phyloP scores from a whole-genome alignment of 768 basidiomycete species.

The Boletus tomentosulus region DNA sequence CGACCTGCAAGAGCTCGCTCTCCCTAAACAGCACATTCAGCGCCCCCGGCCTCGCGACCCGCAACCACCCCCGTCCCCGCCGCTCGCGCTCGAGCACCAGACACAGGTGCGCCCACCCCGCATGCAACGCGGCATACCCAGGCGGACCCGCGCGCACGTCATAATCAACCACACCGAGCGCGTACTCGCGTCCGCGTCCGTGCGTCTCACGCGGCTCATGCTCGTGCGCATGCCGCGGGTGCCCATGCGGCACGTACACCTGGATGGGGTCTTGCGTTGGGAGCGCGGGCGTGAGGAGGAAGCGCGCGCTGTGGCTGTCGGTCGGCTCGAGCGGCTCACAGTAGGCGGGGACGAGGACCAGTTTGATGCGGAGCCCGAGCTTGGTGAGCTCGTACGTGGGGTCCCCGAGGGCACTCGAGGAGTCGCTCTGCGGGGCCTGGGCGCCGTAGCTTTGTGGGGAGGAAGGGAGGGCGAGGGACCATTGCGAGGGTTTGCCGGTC shows the following conservation, averaged over 20 bases:
- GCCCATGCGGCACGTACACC: slow-evolving; percentile 8
- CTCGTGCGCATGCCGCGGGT: neutral
- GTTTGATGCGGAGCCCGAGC: slow-evolving; percentile 15
- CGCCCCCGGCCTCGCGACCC: slow-evolving; percentile 19
- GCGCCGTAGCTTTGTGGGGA: slow-evolving; percentile 18
- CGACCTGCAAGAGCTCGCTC: slow-evolving; percentile 18
- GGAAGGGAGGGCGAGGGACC: slow-evolving; percentile 22
- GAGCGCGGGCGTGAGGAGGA: slow-evolving; percentile 19
- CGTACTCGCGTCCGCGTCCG: slow-evolving; percentile 14
- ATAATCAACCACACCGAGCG: slow-evolving; percentile 22
- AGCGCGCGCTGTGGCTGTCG: slow-evolving; percentile 10
- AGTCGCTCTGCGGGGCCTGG: slow-evolving; percentile 8
- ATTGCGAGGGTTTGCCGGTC: slow-evolving; percentile 20
- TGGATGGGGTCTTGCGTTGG: slow-evolving; percentile 20
- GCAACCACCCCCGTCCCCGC: slow-evolving; percentile 18
- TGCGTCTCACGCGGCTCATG: slow-evolving; percentile 5
- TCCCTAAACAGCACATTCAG: slow-evolving; percentile 22
- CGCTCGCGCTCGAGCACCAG: slow-evolving; percentile 22
- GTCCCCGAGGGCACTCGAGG: slow-evolving; percentile 15
- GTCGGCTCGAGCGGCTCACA: slow-evolving; percentile 18
- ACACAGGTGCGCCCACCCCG: slow-evolving; percentile 18
- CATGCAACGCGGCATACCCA: slow-evolving; percentile 18
- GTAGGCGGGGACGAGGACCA: slow-evolving; percentile 20
- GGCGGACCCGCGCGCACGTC: slow-evolving; percentile 18
- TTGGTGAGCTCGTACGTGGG: slow-evolving; percentile 23